Conservation (phyloP, 78 protist species). For the Dictyostelium intermedium region DNA sequence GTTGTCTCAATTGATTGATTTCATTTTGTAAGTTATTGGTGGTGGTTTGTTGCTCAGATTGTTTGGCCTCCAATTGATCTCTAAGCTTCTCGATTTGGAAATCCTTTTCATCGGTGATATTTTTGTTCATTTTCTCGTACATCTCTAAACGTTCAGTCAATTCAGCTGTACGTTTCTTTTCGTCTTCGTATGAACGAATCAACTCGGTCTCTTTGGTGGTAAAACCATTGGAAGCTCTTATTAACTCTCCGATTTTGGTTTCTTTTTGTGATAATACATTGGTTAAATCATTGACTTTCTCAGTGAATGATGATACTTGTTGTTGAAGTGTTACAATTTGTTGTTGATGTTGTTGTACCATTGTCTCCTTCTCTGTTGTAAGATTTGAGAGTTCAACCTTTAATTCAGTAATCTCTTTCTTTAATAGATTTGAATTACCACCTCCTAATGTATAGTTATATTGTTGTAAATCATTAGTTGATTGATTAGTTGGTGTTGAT, state of each 20-base stretch:
- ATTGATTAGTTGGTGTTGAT: conserved; percentile 20
- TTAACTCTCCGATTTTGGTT: conserved; percentile 4
- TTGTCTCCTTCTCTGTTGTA: neutral
- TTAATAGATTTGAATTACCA: neutral
- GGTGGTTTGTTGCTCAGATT: neutral
- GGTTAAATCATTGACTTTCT: neutral
- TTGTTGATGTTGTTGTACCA: neutral
- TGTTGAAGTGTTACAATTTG: neutral
- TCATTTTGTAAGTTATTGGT: neutral
- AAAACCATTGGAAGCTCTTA: neutral
- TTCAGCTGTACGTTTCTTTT: neutral
- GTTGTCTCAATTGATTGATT: neutral
- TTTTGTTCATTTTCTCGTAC: conserved; percentile 1
- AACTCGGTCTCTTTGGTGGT: neutral
- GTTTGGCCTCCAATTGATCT: conserved; percentile 27
- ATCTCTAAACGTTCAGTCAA: neutral
- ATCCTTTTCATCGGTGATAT: conserved; percentile 17
- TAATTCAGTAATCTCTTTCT: neutral
- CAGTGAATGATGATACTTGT: neutral
- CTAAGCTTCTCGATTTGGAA: conserved; percentile 57
- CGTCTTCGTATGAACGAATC: neutral
- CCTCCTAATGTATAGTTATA: neutral
- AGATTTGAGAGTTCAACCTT: neutral
- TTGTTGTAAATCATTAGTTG: neutral
- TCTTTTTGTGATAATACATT: conserved; percentile 23